These are phyloP conservation scores for Geotrichum restrictum DNA, from an alignment of 1,139 yeast genomes.

Conservation along the genomic window DNA sequence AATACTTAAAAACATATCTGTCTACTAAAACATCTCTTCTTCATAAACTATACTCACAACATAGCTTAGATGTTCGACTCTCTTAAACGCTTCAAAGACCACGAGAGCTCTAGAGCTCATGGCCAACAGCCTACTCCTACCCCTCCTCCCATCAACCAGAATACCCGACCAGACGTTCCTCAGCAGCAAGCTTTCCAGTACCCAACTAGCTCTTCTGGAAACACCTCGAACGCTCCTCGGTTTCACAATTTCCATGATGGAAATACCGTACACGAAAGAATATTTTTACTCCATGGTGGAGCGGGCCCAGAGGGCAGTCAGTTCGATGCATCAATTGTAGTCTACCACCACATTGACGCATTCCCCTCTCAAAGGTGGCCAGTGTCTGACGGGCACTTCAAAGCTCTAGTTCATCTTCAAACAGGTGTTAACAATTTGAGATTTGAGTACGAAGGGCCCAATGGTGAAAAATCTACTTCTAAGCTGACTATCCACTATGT, in stretches of 20 bases:
- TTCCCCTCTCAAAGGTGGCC: slow-evolving; percentile 74
- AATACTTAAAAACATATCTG: background rate
- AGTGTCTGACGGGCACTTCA: slow-evolving; percentile 65
- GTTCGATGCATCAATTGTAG: slow-evolving; percentile 41
- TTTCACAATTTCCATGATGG: slow-evolving; percentile 27
- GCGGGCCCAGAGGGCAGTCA: slow-evolving; percentile 32
- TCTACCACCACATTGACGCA: slow-evolving; percentile 45
- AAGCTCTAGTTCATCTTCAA: slow-evolving; percentile 66
- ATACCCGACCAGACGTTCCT: slow-evolving; percentile 10
- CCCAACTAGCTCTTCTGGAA: background rate
- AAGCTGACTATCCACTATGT: slow-evolving; percentile 46
- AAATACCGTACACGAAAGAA: slow-evolving; percentile 34
- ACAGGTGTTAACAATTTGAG: slow-evolving; percentile 48
- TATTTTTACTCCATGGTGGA: slow-evolving; percentile 35
- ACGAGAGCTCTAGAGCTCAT: too few species aligned
- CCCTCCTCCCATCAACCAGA: slow-evolving; percentile 16
- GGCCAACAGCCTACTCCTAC: slow-evolving; percentile 9
- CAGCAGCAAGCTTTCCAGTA: slow-evolving; percentile 9
- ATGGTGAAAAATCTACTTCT: slow-evolving; percentile 17
- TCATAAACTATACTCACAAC: too few species aligned
- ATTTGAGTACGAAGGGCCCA: slow-evolving; percentile 30
- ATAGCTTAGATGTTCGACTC: too few species aligned
- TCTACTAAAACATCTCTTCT: background rate
- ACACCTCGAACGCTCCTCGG: slow-evolving; percentile 24
- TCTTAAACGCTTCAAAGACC: background rate